Evolutionary conservation across 2,329 filamentous ascomycete species (phyloP).

Genomic region (Alternaria gaisen): DNA sequence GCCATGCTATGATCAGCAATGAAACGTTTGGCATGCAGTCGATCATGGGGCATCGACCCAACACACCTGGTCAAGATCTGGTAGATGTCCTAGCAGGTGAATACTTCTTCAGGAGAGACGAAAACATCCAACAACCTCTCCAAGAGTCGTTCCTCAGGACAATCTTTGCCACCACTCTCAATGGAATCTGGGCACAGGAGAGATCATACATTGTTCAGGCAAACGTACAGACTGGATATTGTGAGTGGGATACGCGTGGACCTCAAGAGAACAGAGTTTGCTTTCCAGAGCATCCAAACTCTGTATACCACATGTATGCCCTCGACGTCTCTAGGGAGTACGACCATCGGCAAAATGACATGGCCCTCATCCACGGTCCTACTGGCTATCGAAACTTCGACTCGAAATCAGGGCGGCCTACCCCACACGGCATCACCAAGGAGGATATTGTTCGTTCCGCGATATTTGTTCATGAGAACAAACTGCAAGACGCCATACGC

Average conservation of each 20-base stretch:
- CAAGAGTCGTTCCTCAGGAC: neutral
- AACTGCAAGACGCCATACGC: neutral
- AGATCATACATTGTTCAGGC: conserved; percentile 4
- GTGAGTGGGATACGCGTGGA: neutral
- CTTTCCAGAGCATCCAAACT: neutral
- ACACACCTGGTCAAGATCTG: neutral
- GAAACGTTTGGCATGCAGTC: neutral
- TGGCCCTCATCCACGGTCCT: conserved; percentile 6
- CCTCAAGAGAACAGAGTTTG: neutral
- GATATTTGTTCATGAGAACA: conserved; percentile 4
- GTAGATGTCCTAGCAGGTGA: neutral
- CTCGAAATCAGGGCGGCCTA: neutral
- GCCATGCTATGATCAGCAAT: neutral
- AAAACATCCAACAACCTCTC: neutral
- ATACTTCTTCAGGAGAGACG: conserved; percentile 2
- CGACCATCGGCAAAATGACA: neutral
- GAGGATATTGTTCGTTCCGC: conserved; percentile 16
- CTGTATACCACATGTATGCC: neutral
- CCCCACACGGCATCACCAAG: conserved; percentile 34
- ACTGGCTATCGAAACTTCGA: conserved; percentile 7
- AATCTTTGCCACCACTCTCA: neutral
- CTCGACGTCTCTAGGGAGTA: neutral
- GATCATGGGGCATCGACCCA: neutral
- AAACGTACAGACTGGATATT: neutral
- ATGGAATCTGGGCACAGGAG: conserved; percentile 3